Percentiles rank a stretch among this genome's conserved stretches.
Conservation (phyloP, 2,329 filamentous ascomycete species). For the Teratosphaeria pseudoeucalypti region DNA sequence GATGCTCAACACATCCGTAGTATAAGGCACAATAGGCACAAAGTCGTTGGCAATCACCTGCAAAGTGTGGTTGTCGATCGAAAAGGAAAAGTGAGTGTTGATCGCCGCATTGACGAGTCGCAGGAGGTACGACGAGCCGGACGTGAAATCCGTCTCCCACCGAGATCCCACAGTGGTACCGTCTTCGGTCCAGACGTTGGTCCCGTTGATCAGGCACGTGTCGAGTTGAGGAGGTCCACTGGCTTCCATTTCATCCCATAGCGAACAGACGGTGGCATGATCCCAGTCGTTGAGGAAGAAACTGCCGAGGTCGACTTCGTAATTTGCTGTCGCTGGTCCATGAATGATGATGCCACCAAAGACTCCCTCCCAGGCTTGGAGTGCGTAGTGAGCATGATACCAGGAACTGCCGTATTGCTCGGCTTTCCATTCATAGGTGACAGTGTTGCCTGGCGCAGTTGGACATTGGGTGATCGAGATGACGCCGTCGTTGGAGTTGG, state of each 20-base stretch:
- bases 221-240: constrained; percentile 21
- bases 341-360: constrained; percentile 30
- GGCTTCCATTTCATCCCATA: constrained; percentile 17
- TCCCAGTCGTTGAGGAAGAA: constrained; percentile 32
- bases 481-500: constrained; percentile 42
- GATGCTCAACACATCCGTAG: constrained; percentile 25
- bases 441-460: constrained; percentile 45
- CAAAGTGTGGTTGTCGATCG: constrained; percentile 32
- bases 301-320: constrained; percentile 29
- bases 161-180: constrained; percentile 10
- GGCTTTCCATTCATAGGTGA: constrained; percentile 31
- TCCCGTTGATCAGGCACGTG: constrained; percentile 23
- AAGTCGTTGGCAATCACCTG: constrained; percentile 35
- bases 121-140: constrained; percentile 33
- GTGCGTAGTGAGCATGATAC: constrained; percentile 34
- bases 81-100: constrained; percentile 28
- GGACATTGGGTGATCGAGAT: constrained; percentile 53
- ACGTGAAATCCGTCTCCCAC: constrained; percentile 18
- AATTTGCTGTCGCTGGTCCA: constrained; percentile 27
- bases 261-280: constrained; percentile 16
- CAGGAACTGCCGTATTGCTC: constrained; percentile 28
- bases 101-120: constrained; percentile 32
- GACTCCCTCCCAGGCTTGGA: constrained; percentile 33
- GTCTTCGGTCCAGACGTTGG: constrained; percentile 10
- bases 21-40: constrained; percentile 33